Conservation (phyloP, 257 asterid species). For the Rubia yunnanensis region DNA sequence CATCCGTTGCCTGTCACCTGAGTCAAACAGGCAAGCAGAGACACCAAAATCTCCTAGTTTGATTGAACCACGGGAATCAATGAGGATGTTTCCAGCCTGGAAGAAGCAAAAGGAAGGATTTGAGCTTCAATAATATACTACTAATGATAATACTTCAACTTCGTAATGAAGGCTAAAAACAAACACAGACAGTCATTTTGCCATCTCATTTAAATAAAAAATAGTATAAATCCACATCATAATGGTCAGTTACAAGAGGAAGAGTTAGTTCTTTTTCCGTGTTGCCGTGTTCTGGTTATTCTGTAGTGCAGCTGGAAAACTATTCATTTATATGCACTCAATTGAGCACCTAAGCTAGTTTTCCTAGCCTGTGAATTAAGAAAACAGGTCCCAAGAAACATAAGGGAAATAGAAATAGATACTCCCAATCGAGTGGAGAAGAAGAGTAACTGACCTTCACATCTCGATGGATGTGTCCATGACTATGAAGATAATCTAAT, state of each 20-base stretch:
- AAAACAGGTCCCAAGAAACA: constrained; percentile 1
- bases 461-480: constrained; percentile 97
- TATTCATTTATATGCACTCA: background rate
- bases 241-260: background rate
- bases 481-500: constrained; percentile 92
- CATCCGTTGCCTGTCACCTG: constrained; percentile 87
- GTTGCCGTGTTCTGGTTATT: too few relatives aligned
- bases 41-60: constrained; percentile 99
- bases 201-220: background rate
- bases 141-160: background rate
- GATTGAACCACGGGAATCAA: constrained; percentile 79
- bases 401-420: background rate
- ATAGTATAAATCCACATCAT: background rate
- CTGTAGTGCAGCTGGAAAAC: too few relatives aligned
- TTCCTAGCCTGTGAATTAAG: too few relatives aligned
- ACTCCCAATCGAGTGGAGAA: background rate
- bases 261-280: too few relatives aligned
- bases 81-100: constrained; percentile 93
- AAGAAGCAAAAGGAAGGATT: constrained; percentile 11
- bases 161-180: background rate
- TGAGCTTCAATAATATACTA: background rate
- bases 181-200: background rate
- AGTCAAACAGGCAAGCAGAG: constrained; percentile 93
- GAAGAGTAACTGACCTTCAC: constrained; percentile 59
- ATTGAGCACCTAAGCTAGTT: too few relatives aligned